phyloP scores from a whole-genome alignment of 139 green algal genomes.

The Volvox reticuliferus region DNA sequence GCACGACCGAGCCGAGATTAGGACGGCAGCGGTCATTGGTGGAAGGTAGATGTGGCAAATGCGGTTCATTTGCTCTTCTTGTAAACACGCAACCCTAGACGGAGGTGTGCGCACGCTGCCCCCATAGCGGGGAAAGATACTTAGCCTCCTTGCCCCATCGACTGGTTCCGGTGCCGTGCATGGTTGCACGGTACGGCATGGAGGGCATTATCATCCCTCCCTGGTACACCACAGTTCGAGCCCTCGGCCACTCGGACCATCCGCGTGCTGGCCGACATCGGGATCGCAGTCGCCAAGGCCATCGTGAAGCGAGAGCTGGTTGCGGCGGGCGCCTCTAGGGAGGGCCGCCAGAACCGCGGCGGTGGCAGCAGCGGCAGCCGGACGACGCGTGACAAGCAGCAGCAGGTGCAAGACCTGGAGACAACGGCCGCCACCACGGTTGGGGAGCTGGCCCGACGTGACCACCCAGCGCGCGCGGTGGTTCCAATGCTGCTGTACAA shows the following conservation, averaged over 20 bases:
- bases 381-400: not conserved
- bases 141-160: no score
- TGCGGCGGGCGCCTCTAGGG: not conserved
- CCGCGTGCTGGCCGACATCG: constrained; percentile 39
- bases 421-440: not conserved
- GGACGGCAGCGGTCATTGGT: no score
- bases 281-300: not conserved
- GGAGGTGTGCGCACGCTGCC: no score
- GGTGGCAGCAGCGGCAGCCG: not conserved
- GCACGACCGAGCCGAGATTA: no score
- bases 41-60: no score
- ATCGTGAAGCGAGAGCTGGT: constrained; percentile 32
- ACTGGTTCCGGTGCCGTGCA: no score
- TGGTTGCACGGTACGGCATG: no score
- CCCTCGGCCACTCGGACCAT: constrained; percentile 12
- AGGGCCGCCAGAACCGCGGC: not conserved
- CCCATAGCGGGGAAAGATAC: no score
- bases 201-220: no score
- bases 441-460: not conserved
- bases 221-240: not conserved
- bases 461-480: constrained; percentile 22
- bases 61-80: no score
- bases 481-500: constrained; percentile 40
- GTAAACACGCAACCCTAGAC: no score
- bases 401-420: not conserved